phyloP scores from a whole-genome alignment of 169 alveolate species.

The Amoebophrya sp. region DNA sequence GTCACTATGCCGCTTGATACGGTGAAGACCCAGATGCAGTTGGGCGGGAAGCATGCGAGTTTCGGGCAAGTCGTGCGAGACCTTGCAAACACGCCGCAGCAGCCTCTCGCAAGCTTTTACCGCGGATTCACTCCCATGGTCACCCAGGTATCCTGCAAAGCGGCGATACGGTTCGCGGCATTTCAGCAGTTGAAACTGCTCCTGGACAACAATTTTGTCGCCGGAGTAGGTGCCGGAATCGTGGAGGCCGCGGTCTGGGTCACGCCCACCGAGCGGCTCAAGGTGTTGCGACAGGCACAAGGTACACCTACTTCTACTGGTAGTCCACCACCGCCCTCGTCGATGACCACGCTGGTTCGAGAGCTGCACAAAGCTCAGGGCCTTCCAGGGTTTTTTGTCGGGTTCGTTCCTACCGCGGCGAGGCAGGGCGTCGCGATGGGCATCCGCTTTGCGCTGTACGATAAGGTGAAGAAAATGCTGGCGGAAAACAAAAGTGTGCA shows the following conservation, averaged over 20 bases:
- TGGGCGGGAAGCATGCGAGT: neutral
- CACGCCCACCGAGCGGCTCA: constrained; percentile 19
- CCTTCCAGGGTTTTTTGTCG: neutral
- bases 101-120: neutral
- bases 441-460: constrained; percentile 4
- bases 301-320: neutral
- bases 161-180: neutral
- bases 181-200: neutral
- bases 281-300: neutral
- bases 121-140: neutral
- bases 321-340: neutral
- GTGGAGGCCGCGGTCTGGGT: constrained; percentile 8
- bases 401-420: neutral
- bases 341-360: neutral
- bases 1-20: constrained; percentile 4
- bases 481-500: no score
- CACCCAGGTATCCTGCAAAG: neutral
- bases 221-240: neutral
- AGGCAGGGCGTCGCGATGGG: constrained; percentile 13
- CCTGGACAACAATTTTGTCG: neutral
- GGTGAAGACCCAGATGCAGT: neutral
- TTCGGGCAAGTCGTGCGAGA: neutral
- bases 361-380: neutral
- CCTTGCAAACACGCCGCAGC: neutral
- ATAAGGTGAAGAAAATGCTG: neutral